Base-by-base conservation (phyloP, 306 rosid species). In the Dryas drummondii region DNA sequence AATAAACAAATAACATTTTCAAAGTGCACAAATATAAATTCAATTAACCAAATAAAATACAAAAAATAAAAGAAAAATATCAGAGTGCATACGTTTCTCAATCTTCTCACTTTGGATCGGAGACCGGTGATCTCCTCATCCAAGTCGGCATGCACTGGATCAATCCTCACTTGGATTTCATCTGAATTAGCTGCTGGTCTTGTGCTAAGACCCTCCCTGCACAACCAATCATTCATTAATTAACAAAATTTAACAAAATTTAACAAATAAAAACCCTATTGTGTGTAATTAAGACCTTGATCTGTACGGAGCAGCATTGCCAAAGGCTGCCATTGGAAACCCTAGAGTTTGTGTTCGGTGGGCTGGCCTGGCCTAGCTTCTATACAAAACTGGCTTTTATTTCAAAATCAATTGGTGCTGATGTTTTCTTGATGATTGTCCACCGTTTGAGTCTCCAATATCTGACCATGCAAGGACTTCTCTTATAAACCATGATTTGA, bases 71-170 rank as follows among this genome's bases (percentile, higher is more conserved):
- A 52, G n/a, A 6, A 7, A 54, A 46, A 60, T 62, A 69, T 68
- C 4, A 12, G 67, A 59, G 68, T 47, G 57, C 89, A 12, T 81
- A 93, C 98, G 69, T 89, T 81, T 88, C 87, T 91, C 84, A 94
- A 74, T 69, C 78, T 88, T 81, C 77, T 80, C 71, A 94, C 98
- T 88, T 94, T 97, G 84, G 90, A 83, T 64, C 84, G 94, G 75
- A 94, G 97, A 54, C 97, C 96, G 8, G 79, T 82, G 84, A 94
- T 94, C 86, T 90, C 92, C 19, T 89, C 88, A 41, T 91, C 98
- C 65, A 91, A 66, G 61, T 94, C 91, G 19, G 78, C 86, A 14
- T 86, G 37, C 37, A 32, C 37, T 32, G 37, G 37, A 32, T 32
- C 37, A 32, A 32, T 32, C 37, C 37, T 32, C 37, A 32, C 37